Evolutionary conservation across 1,139 yeast species (phyloP), one percentile per base, ranked within the genome.

Genomic region (Taphrina communis): DNA sequence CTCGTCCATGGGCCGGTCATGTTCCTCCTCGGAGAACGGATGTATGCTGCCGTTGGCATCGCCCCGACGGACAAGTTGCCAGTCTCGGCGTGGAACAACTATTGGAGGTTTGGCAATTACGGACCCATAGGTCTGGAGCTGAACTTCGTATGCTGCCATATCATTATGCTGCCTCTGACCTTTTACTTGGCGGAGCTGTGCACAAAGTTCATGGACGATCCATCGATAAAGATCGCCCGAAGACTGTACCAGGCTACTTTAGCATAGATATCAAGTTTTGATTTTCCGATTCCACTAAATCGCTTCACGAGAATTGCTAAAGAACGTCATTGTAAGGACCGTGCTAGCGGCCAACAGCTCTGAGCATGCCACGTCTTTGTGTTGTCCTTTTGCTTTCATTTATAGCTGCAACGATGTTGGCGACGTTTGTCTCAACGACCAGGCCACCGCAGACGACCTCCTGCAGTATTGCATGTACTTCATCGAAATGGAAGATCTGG

Each of bases 401-500:
- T 1, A 81, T 82, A 0, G 83, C 73, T 0, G 95, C 92, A n/a
- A 93, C 97, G 51, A 94, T 92, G 72, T 90, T 85, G 52, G 81
- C 78, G 38, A 92, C 90, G 74, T 88, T 91, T 0, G 99, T 93
- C 77, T 94, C 99, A 51, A 95, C 90, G n/a, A 94, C 99, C 96
- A 95, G 88, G 0, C 99, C 99, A 39, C 98, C 99, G 77, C 94
- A 99, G 0, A 94, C 89, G 53, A 94, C 89, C 75, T 95, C 98
- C 46, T 78, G 79, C 69, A 94, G 79, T 4, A 94, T 97, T 1
- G 97, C 89, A 76, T 94, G 96, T 56, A 94, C 80, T 14, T 92
- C 96, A 78, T 94, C 97, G 97, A 98, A 94, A 36, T 97, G 97
- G 78, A 73, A 73, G 12, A 70, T 63, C 72, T 70, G 14, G 36